Evolutionary conservation across 1,284 basidiomycete species (phyloP), one percentile per base, ranked within the genome.

Genomic region (Leucoagaricus sp.): DNA sequence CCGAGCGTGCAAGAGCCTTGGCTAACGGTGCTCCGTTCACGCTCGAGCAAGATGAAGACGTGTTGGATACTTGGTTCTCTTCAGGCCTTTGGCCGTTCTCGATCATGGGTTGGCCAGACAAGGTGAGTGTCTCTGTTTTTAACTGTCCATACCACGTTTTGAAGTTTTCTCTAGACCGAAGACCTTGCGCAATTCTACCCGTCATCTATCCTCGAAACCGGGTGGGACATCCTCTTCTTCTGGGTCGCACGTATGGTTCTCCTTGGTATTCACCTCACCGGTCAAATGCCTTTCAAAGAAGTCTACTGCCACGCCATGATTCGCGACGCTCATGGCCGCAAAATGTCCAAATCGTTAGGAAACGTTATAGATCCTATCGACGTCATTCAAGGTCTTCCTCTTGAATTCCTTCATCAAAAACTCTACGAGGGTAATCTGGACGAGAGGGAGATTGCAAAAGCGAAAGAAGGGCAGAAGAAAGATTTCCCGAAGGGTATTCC

Each of bases 261-360:
- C 71, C 87, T 99, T 38, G 96, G 97, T 55, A 79, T 96, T 67
- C 84, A 91, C 61, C 84, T 98, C 49, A 99, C 97, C 0, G 95
- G 84, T 48, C 74, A 90, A 67, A 84, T 99, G 79, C 97, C 96
- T 0, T 99, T 99, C 84, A 83, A 87, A 58, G 96, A 99, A 75
- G 96, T 99, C n/a, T 89, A 93, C 71, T 98, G 96, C 75, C 97
- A 99, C 70, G 96, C 96, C 25, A 98, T 99, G 95, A 92, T 99
- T 66, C 93, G 96, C 55, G 97, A 99, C 69, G 96, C 96, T 0
- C 96, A 98, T 67, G 97, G 97, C 15, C 86, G 96, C 60, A 99
- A 99, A 78, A 99, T 99, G 97, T 94, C 91, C 73, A 99, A 99
- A 78, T 95, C 93, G 46, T 83, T 98, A 25, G 97, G 97, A 7